Conservation (phyloP, 768 basidiomycete genomes). For the Sporobolomyces phaffii region DNA sequence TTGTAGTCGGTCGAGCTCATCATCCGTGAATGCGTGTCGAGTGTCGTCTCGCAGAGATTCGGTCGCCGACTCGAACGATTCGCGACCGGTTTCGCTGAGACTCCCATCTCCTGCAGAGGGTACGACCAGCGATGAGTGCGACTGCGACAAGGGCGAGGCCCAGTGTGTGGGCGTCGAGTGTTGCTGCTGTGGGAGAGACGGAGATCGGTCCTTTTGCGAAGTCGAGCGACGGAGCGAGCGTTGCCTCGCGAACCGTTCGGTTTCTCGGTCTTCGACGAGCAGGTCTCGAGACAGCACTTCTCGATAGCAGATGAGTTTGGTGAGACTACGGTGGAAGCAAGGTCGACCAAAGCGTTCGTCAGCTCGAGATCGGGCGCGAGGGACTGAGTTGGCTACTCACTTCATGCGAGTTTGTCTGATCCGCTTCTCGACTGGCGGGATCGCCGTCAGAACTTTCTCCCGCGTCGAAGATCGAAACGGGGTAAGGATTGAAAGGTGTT, state of each 20-base stretch:
- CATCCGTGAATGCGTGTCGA: constrained; percentile 25
- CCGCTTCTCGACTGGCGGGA: constrained; percentile 61
- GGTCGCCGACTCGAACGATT: constrained; percentile 31
- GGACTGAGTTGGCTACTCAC: constrained; percentile 15
- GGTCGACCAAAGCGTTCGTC: too few relatives aligned
- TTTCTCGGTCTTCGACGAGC: constrained; percentile 44
- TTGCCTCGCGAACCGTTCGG: constrained; percentile 18
- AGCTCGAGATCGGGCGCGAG: too few relatives aligned
- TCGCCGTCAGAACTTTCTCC: constrained; percentile 60
- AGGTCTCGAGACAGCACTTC: constrained; percentile 69
- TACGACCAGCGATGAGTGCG: constrained; percentile 3
- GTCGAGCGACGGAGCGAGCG: constrained; percentile 16
- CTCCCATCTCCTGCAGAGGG: background rate
- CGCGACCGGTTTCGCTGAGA: constrained; percentile 12
- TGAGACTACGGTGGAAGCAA: constrained; percentile 47
- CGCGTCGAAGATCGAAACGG: constrained; percentile 82
- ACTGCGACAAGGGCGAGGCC: constrained; percentile 1
- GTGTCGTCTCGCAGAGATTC: constrained; percentile 4
- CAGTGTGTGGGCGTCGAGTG: background rate
- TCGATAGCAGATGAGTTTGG: constrained; percentile 67
- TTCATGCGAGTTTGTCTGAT: constrained; percentile 49
- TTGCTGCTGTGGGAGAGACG: background rate
- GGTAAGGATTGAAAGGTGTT: constrained; percentile 75
- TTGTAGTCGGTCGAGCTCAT: constrained; percentile 33
- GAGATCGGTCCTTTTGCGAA: background rate